These are phyloP conservation scores for Tylopilus sp. DNA, from an alignment of 768 basidiomycete species.

Conservation along the genomic window DNA sequence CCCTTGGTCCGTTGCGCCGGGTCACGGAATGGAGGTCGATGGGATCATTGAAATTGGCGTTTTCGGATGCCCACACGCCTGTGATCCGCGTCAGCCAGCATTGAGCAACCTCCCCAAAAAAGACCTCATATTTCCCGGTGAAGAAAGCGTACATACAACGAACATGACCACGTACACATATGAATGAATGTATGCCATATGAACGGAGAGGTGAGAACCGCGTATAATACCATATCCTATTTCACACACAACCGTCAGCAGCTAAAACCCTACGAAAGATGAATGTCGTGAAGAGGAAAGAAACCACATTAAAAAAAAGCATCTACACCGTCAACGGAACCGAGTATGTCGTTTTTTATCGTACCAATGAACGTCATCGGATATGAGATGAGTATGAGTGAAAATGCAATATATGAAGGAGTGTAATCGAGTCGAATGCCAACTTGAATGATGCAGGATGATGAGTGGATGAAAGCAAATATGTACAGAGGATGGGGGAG, in stretches of 20 bases:
- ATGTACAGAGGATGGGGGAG: constrained; percentile 6
- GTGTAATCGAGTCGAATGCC: constrained; percentile 10
- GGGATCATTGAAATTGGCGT: neutral
- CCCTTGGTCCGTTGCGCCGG: too few relatives aligned
- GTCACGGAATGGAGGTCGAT: neutral
- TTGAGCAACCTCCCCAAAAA: neutral
- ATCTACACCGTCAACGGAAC: constrained; percentile 12
- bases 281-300: neutral
- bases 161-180: neutral
- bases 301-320: neutral
- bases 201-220: constrained; percentile 4
- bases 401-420: neutral
- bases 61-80: neutral
- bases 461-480: constrained; percentile 1
- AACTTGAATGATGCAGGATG: constrained; percentile 18
- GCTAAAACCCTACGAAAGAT: constrained; percentile 11
- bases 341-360: constrained; percentile 3
- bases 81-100: neutral
- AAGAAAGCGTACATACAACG: neutral
- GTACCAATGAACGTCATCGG: constrained; percentile 4
- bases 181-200: constrained; percentile 5
- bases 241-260: constrained; percentile 4
- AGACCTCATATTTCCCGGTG: constrained; percentile 2
- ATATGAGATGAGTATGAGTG: constrained; percentile 7
- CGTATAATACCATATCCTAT: constrained; percentile 15